phyloP scores from a whole-genome alignment of 2,329 filamentous ascomycete species.

The Penicillium capsulatum region DNA sequence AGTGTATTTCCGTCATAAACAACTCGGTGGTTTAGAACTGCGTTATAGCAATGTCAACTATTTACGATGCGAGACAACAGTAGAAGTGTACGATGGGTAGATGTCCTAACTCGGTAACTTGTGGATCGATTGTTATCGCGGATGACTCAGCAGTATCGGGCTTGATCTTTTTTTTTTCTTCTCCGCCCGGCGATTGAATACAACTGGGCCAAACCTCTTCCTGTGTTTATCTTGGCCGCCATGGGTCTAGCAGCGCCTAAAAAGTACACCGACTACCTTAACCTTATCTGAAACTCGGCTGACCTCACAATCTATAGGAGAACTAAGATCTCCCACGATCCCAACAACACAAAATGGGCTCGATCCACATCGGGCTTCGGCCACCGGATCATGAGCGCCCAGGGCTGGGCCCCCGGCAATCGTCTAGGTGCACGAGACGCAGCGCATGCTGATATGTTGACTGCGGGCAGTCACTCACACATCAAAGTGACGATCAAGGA shows the following conservation, averaged over 20 bases:
- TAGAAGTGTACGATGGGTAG: no score
- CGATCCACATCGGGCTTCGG: conserved; percentile 78
- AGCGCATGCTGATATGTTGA: conserved; percentile 70
- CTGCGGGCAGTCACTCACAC: conserved; percentile 74
- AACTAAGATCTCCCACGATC: conserved; percentile 79
- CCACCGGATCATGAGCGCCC: conserved; percentile 78
- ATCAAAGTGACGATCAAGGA: conserved; percentile 84
- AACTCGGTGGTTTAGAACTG: no score
- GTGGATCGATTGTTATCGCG: no score
- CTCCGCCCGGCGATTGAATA: no score
- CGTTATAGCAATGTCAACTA: no score
- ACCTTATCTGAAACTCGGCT: neutral
- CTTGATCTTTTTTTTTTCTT: conserved; percentile 7
- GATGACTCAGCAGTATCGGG: neutral
- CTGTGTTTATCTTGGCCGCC: conserved; percentile 6
- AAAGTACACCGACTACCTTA: conserved; percentile 50
- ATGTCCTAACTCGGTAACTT: no score
- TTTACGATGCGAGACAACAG: no score
- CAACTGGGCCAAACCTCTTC: no score
- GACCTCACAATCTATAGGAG: conserved; percentile 40
- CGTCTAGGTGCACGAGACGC: conserved; percentile 75
- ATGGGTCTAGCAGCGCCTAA: conserved; percentile 69
- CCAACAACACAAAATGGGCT: conserved; percentile 93
- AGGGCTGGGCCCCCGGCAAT: conserved; percentile 86
- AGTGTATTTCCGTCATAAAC: no score